phyloP scores from a whole-genome alignment of 495 filamentous ascomycete genomes.

The Aspergillus nidulans region DNA sequence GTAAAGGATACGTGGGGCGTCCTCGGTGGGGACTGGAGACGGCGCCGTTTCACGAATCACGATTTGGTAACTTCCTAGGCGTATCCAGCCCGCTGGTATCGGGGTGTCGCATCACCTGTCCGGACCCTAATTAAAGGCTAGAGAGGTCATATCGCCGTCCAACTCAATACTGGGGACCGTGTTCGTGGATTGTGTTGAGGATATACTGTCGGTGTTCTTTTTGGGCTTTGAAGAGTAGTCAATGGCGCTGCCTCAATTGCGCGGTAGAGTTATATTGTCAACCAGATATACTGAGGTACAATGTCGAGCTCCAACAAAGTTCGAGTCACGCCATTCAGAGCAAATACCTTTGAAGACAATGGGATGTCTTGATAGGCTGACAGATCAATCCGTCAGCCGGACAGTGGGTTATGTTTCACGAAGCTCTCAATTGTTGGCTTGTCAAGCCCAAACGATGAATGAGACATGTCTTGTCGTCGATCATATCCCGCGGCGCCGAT shows the following conservation, averaged over 20 bases:
- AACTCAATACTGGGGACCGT: background rate
- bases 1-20: background rate
- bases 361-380: background rate
- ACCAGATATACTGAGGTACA: background rate
- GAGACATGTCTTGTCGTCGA: slow-evolving; percentile 8
- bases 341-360: background rate
- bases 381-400: background rate
- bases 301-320: background rate
- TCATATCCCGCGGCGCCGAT: background rate
- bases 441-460: slow-evolving; percentile 8
- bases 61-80: background rate
- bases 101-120: background rate
- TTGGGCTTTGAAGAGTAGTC: background rate
- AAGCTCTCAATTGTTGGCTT: background rate
- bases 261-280: background rate
- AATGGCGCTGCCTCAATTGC: background rate
- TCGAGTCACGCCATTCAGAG: background rate
- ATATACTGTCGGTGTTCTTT: background rate
- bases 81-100: background rate
- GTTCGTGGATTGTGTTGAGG: background rate
- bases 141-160: background rate
- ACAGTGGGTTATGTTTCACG: background rate
- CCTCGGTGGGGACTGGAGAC: background rate
- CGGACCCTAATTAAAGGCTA: background rate
- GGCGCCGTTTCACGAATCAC: background rate